Evolutionary conservation across 352 stramenopile genomes (phyloP), one percentile per base, ranked within the genome.

Genomic region (Phytophthora litchii): DNA sequence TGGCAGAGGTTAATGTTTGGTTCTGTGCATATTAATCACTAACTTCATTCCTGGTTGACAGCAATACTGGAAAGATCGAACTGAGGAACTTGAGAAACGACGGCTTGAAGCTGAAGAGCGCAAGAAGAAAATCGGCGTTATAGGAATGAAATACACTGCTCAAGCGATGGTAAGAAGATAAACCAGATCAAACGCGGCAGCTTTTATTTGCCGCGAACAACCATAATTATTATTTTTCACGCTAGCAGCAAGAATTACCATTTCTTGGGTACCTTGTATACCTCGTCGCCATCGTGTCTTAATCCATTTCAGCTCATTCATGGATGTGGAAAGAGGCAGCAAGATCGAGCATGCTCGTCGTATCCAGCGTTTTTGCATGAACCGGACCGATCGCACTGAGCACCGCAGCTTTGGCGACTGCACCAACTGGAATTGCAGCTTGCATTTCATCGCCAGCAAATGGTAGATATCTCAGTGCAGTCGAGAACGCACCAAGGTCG

Each of bases 311-410:
- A 31, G 43, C 29, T 76, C 54, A 86, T 23, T 86, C 64, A 20
- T 86, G 90, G 38, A 90, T 48, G 52, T 95, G 86, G 64, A 93
- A 93, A n/a, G 81, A 92, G 17, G 83, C 80, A 8, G 82, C 77
- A 11, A 95, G 64, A 27, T 71, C 66, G 11, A 95, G 63, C 73
- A 95, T 95, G 45, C 67, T 86, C 4, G 66, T 85, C 9, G 80
- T 89, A 52, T 95, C 82, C 20, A 93, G 63, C 29, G 73, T 77
- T 41, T 72, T 63, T 31, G 71, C 69, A 23, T 76, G 70, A 6
- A 89, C 82, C 2, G 82, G 64, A 5, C 83, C 83, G 45, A 95
- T 91, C 0, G 86, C 86, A 61, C 86, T 88, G 19, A 95, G 78
- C 41, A 95, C 83, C 2, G 86, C 86, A n/a, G 86, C 81, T 54